Evolutionary conservation across 495 filamentous ascomycete genomes (phyloP), one percentile per base, ranked within the genome.

Genomic region (Chaetomium tenue): DNA sequence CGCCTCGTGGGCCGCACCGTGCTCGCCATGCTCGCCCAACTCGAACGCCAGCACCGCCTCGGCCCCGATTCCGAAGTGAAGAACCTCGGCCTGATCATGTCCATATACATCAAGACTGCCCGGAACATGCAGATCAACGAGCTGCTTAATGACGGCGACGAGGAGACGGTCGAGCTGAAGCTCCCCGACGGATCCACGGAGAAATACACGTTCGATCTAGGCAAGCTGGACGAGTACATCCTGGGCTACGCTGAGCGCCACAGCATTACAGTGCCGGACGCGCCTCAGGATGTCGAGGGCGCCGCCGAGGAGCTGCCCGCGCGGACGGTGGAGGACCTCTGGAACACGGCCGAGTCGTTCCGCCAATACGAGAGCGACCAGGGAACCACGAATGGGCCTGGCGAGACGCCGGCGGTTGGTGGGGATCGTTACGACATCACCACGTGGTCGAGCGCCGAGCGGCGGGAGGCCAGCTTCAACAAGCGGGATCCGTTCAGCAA

Each of bases 401-500:
- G 15, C 8, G 23, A 51, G 13, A 63, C 33, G 37, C 46, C 54
- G 23, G 54, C 23, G 11, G 75, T 78, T 6, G 75, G 74, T 8
- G 76, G 76, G 5, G 76, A 78, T 58, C 13, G 40, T 4, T 47
- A 72, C 28, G 76, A 78, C 37, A 68, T 78, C 55, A 78, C 75
- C 2, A 71, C 71, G 1, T 72, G 68, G 74, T 51, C 67, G 8
- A 61, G 66, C 22, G 66, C 66, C 15, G 61, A 71, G 66, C 66
- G 76, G 33, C 74, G 72, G 65, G 59, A 11, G 53, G 48, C 46
- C 7, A 60, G 16, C 39, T 71, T 66, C 33, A 28, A 65, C 3
- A 54, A 60, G 4, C 74, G 70, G 50, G 75, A 77, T 46, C 75
- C 74, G 4, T 25, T 75, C 3, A 59, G 60, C 18, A 70, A 66